A percentile compares a stretch with the other conserved stretches of the same genome.
Conservation (phyloP, 192 early-diverging fungal genomes). For the Piromyces finnis region DNA sequence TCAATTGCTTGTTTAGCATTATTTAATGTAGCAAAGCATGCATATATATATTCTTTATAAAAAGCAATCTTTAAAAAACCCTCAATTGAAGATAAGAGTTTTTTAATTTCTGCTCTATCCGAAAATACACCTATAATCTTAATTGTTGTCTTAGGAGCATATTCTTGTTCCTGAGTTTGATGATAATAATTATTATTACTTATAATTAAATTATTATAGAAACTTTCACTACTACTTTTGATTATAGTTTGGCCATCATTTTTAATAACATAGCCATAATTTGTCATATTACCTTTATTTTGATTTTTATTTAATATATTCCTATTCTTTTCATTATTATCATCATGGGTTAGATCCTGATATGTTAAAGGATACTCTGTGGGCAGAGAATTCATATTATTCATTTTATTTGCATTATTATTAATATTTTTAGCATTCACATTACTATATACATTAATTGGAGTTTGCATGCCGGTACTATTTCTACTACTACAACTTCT, state of each 20-base stretch:
- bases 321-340: background rate
- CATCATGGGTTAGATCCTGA: background rate
- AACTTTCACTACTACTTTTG: background rate
- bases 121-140: background rate
- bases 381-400: background rate
- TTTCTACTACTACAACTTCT: background rate
- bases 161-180: background rate
- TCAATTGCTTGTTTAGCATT: background rate
- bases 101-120: background rate
- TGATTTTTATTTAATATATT: background rate
- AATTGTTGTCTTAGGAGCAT: background rate
- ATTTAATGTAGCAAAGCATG: slow-evolving; percentile 2
- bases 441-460: background rate
- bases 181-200: background rate
- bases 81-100: slow-evolving; percentile 1
- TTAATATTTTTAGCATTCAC: background rate
- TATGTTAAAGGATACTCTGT: background rate
- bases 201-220: background rate
- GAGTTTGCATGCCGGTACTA: background rate
- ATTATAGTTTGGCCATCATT: background rate
- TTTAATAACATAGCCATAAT: background rate
- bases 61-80: background rate
- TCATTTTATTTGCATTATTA: background rate
- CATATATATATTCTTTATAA: slow-evolving; percentile 4
- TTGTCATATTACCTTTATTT: background rate